A percentile compares a stretch with the other conserved stretches of the same genome.
These are phyloP conservation scores for Trichoderma citrinoviride DNA, from an alignment of 2,329 filamentous ascomycete species.

Conservation along the genomic window DNA sequence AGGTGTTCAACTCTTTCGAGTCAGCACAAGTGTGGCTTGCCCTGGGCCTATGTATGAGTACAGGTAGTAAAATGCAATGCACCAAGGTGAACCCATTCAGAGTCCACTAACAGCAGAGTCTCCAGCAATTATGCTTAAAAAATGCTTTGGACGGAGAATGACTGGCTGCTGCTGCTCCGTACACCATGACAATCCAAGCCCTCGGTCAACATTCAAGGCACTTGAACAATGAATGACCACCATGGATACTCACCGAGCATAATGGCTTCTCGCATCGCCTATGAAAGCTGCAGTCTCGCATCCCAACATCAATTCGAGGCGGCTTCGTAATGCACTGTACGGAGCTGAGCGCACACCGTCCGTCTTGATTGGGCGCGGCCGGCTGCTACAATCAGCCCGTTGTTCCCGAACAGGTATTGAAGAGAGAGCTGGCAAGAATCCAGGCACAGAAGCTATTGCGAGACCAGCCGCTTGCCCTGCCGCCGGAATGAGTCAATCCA, in stretches of 20 bases:
- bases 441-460: background rate
- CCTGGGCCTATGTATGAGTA: too few species aligned
- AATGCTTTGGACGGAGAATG: too few species aligned
- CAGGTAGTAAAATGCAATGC: too few species aligned
- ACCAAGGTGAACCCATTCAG: too few species aligned
- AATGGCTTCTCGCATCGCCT: background rate
- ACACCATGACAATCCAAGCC: background rate
- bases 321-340: conserved; percentile 5
- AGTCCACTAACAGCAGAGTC: too few species aligned
- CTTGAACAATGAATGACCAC: background rate
- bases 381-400: background rate
- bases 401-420: background rate
- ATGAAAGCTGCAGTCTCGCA: background rate
- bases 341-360: background rate
- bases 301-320: background rate
- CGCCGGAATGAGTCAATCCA: background rate
- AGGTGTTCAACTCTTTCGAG: too few species aligned
- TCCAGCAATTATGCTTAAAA: too few species aligned
- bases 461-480: background rate
- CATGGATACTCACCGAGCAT: background rate
- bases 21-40: too few species aligned
- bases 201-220: background rate
- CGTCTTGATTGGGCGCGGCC: background rate
- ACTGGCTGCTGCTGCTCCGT: too few species aligned
- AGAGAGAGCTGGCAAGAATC: too few species aligned